Evolutionary conservation across 352 stramenopile species (phyloP), one percentile per base, ranked within the genome.

Genomic region (Phytophthora constricta): DNA sequence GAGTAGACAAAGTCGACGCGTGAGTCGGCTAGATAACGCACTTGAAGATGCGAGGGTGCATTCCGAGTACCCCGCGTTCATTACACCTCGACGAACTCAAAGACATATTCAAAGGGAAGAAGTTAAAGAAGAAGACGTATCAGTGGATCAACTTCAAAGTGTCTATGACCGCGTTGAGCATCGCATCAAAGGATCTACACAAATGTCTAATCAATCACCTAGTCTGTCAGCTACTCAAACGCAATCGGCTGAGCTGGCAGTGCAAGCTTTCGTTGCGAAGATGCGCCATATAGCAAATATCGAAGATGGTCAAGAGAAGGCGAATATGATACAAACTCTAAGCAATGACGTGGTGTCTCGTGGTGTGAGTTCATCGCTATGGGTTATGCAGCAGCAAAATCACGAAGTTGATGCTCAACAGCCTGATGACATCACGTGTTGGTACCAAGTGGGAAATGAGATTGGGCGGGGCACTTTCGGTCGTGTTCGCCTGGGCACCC

Each of bases 381-480:
- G 16, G 10, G 52, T 9, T 46, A 13, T 8, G 7, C 20, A 31
- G 47, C 27, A 57, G 20, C 62, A 70, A 25, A 51, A 47, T 25
- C 28, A n/a, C n/a, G n/a, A 60, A 58, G 16, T 1, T 48, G 43
- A 34, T 26, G 1, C 16, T 10, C 3, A 65, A 77, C 67, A 60
- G 10, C 10, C 57, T 5, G 53, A 80, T 19, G 39, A 66, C 8
- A 56, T 76, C 7, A 31, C 50, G 2, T 60, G 42, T 20, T 91
- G 76, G 62, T 92, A 92, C 27, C 39, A 31, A 1, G 23, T 90
- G 1, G 79, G 68, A 1, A 79, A 84, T 22, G 70, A 85, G 26
- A 68, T 91, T 39, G 82, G 74, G 7, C 69, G 66, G 28, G 84
- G 82, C 2, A 84, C 84, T 0, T 92, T 90, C 39, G 82, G 80